A percentile compares a stretch with the other conserved stretches of the same genome.
Conservation (phyloP, 2,329 filamentous ascomycete species). For the Tolypocladium amazonense region DNA sequence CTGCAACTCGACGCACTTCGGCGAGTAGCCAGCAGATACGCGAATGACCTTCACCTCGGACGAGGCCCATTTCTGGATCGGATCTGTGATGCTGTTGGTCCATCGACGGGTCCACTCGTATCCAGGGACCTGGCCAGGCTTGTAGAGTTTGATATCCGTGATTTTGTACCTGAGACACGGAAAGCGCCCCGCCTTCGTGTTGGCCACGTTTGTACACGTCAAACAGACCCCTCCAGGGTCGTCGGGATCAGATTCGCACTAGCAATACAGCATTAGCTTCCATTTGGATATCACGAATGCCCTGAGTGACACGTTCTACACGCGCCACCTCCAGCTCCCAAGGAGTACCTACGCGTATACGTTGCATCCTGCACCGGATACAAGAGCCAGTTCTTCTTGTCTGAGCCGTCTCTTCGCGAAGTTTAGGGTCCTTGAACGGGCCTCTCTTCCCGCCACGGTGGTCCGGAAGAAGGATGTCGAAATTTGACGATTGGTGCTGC, state of each 20-base stretch:
- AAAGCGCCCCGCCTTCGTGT: slow-evolving; percentile 39
- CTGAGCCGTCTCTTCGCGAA: slow-evolving; percentile 43
- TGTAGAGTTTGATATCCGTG: slow-evolving; percentile 46
- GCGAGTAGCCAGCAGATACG: slow-evolving; percentile 44
- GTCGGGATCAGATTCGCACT: slow-evolving; percentile 43
- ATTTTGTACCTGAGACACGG: slow-evolving; percentile 53
- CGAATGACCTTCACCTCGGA: slow-evolving; percentile 36
- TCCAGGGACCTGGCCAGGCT: slow-evolving; percentile 46
- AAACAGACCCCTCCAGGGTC: slow-evolving; percentile 38
- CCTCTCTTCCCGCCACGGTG: slow-evolving; percentile 30
- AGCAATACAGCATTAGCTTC: neutral
- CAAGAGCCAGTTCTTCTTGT: slow-evolving; percentile 49
- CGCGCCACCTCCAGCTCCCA: neutral
- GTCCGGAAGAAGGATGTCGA: slow-evolving; percentile 17
- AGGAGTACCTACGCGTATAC: slow-evolving; percentile 41
- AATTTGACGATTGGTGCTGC: slow-evolving; percentile 14
- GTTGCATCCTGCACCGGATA: slow-evolving; percentile 50
- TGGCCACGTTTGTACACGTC: slow-evolving; percentile 41
- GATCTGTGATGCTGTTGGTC: slow-evolving; percentile 42
- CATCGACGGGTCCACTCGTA: slow-evolving; percentile 50
- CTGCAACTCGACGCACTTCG: slow-evolving; percentile 32
- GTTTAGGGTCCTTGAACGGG: slow-evolving; percentile 41
- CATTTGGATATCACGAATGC: neutral
- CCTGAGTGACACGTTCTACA: neutral
- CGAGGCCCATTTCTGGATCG: slow-evolving; percentile 46